Conservation (phyloP, 2,329 filamentous ascomycete species). For the Cercospora berteroae region DNA sequence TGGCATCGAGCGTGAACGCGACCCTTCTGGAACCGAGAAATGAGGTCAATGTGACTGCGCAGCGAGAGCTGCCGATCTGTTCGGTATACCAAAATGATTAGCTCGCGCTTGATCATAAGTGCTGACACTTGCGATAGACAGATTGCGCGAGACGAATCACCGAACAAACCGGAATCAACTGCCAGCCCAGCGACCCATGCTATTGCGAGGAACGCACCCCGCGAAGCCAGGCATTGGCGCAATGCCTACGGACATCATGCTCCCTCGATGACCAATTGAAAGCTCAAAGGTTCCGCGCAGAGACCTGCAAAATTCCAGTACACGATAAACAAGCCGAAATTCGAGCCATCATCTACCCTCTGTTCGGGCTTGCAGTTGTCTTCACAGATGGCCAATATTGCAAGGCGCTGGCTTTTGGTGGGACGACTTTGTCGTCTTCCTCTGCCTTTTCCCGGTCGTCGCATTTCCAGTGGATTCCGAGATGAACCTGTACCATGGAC, state of each 20-base stretch:
- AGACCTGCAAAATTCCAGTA: conserved; percentile 7
- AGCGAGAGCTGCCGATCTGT: conserved; percentile 7
- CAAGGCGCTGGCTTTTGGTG: conserved; percentile 13
- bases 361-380: conserved; percentile 11
- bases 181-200: conserved; percentile 8
- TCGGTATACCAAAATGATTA: background rate
- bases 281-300: conserved; percentile 4
- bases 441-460: conserved; percentile 5
- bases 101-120: background rate
- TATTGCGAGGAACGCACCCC: conserved; percentile 2
- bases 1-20: background rate
- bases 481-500: conserved; percentile 14
- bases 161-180: conserved; percentile 1
- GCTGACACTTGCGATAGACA: background rate
- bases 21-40: background rate
- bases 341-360: conserved; percentile 2
- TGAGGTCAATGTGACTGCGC: conserved; percentile 5
- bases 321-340: conserved; percentile 3
- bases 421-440: conserved; percentile 15
- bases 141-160: background rate
- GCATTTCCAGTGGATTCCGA: conserved; percentile 10
- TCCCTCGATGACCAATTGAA: conserved; percentile 8
- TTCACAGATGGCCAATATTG: conserved; percentile 12
- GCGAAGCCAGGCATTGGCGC: background rate
- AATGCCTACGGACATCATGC: conserved; percentile 4